Conservation (phyloP, 495 filamentous ascomycete species). For the Glonium stellatum region DNA sequence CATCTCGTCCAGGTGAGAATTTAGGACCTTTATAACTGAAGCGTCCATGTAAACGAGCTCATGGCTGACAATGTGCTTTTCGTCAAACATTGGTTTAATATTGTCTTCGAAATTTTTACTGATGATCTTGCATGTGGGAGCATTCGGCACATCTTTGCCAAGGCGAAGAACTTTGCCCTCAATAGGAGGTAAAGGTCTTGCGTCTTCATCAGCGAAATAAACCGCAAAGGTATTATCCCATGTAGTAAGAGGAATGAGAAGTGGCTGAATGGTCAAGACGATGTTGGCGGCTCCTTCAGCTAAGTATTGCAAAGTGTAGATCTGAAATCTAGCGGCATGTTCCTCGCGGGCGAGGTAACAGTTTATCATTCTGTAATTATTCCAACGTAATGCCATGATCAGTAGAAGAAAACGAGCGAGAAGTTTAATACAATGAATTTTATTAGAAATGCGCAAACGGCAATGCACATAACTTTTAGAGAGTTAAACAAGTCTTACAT, state of each 20-base stretch:
- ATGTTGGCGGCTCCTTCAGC: constrained; percentile 68
- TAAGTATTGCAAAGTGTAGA: constrained; percentile 40
- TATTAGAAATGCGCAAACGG: no score
- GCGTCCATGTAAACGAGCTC: constrained; percentile 46
- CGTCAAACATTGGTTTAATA: constrained; percentile 52
- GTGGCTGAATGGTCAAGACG: constrained; percentile 48
- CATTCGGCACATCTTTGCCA: constrained; percentile 53
- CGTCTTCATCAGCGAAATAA: constrained; percentile 3
- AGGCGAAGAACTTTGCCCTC: constrained; percentile 51
- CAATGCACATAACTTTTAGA: no score
- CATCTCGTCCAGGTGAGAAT: not conserved
- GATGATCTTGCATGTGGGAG: constrained; percentile 49
- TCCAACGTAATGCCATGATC: no score
- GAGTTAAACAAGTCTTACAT: no score
- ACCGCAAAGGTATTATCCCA: not conserved
- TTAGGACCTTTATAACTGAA: constrained; percentile 29
- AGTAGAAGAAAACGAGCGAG: no score
- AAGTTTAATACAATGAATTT: no score
- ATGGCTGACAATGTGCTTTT: constrained; percentile 53
- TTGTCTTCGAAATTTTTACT: constrained; percentile 50
- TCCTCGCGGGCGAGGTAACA: not conserved
- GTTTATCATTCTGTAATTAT: not conserved
- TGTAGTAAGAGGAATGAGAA: not conserved
- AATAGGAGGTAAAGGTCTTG: not conserved
- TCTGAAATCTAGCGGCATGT: not conserved